Evolutionary conservation across 352 stramenopile genomes (phyloP).

Genomic region (Phytophthora sp.): DNA sequence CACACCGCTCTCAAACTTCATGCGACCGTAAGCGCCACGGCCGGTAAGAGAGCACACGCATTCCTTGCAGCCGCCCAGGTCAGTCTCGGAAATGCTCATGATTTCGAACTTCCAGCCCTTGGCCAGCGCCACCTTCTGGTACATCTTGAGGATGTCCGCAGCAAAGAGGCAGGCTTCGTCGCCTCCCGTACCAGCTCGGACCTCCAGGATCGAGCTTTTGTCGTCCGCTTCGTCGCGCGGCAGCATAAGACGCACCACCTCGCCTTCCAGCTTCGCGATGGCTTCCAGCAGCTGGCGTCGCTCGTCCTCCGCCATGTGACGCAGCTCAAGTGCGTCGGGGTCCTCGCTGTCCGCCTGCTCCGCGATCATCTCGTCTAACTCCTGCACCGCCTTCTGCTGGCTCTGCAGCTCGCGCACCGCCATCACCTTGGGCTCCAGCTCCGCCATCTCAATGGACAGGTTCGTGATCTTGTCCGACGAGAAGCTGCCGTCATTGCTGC

Average conservation of each 20-base stretch:
- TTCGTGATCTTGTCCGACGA: slow-evolving; percentile 77
- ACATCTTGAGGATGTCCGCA: slow-evolving; percentile 93
- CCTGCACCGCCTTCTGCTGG: slow-evolving; percentile 89
- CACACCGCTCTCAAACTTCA: slow-evolving; percentile 98
- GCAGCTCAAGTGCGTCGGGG: slow-evolving; percentile 64
- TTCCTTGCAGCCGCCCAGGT: slow-evolving; percentile 87
- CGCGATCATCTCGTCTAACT: slow-evolving; percentile 88
- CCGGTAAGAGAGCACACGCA: slow-evolving; percentile 75
- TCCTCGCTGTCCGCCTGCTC: slow-evolving; percentile 59
- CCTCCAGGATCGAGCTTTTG: slow-evolving; percentile 98
- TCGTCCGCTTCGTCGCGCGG: slow-evolving; percentile 91
- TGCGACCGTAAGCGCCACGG: slow-evolving; percentile 93
- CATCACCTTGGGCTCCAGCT: slow-evolving; percentile 77
- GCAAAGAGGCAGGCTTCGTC: slow-evolving; percentile 98
- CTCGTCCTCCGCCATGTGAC: slow-evolving; percentile 79
- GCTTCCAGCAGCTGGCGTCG: slow-evolving; percentile 61
- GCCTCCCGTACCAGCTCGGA: slow-evolving; percentile 95
- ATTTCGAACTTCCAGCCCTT: slow-evolving; percentile 94
- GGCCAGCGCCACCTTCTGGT: slow-evolving; percentile 83
- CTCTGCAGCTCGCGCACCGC: slow-evolving; percentile 83
- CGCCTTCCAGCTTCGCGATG: slow-evolving; percentile 60
- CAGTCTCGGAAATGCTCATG: slow-evolving; percentile 84
- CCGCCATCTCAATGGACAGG: slow-evolving; percentile 84
- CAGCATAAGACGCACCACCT: slow-evolving; percentile 80
- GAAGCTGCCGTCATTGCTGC: slow-evolving; percentile 79